Evolutionary conservation across 2,329 filamentous ascomycete species (phyloP).

Genomic region (Sporothrix protearum): DNA sequence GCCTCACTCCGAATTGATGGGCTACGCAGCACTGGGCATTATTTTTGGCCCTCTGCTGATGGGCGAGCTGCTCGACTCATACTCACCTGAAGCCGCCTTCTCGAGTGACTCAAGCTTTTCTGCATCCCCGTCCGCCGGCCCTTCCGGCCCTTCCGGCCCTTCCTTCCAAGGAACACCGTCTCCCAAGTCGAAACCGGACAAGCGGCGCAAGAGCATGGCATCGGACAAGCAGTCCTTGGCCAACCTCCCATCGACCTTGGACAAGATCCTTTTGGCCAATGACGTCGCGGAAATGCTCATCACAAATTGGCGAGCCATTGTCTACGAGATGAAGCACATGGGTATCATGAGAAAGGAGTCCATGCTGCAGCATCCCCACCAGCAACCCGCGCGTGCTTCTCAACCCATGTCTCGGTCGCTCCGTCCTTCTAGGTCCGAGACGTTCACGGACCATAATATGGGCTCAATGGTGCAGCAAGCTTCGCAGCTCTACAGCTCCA

Average conservation of each 20-base stretch:
- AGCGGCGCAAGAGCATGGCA: conserved; percentile 26
- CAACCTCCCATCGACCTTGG: conserved; percentile 38
- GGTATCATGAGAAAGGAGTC: conserved; percentile 34
- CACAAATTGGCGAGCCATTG: conserved; percentile 61
- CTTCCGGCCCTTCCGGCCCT: no score
- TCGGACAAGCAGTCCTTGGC: conserved; percentile 28
- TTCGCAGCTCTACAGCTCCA: background rate
- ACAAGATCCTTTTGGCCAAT: conserved; percentile 58
- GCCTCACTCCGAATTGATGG: conserved; percentile 59
- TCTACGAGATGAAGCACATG: conserved; percentile 55
- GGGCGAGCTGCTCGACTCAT: conserved; percentile 54
- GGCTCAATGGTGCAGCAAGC: background rate
- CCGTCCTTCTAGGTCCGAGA: conserved; percentile 26
- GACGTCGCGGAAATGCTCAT: conserved; percentile 63
- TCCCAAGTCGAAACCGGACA: conserved; percentile 44
- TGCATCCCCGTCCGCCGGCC: conserved; percentile 33
- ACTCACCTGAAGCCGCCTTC: conserved; percentile 40
- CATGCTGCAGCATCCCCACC: conserved; percentile 12
- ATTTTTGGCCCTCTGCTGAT: conserved; percentile 63
- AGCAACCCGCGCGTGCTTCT: background rate
- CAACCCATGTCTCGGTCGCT: conserved; percentile 15
- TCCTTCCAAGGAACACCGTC: conserved; percentile 41
- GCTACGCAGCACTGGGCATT: conserved; percentile 59
- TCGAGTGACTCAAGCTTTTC: conserved; percentile 36
- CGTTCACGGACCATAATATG: conserved; percentile 22